Evolutionary conservation across 257 asterid species (phyloP).

Genomic region (Nicotiana otophora): DNA sequence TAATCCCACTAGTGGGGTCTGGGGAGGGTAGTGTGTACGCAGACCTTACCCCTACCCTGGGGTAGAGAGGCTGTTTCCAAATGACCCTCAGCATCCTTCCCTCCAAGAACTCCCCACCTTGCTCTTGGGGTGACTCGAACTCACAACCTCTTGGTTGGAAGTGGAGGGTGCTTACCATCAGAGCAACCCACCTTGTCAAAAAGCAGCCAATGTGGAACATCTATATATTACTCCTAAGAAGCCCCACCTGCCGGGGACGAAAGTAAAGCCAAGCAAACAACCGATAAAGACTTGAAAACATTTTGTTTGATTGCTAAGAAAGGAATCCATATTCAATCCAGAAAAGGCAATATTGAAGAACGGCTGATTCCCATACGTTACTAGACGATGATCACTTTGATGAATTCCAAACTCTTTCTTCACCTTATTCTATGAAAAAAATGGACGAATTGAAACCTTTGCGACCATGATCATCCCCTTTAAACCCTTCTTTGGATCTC

Average conservation of each 20-base stretch:
- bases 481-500: slow-evolving; percentile 46
- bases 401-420: background rate
- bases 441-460: slow-evolving; percentile 29
- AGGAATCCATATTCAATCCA: background rate
- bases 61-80: too few species aligned
- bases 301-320: slow-evolving; percentile 9
- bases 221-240: background rate
- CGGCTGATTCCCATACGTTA: background rate
- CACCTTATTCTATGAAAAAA: slow-evolving; percentile 16
- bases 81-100: too few species aligned
- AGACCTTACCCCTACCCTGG: too few species aligned
- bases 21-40: too few species aligned
- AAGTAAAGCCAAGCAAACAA: background rate
- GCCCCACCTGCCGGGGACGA: background rate
- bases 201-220: background rate
- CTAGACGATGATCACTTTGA: slow-evolving; percentile 16
- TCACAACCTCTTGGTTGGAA: too few species aligned
- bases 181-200: too few species aligned
- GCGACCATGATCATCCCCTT: slow-evolving; percentile 49
- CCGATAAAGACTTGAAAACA: background rate
- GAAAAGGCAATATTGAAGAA: background rate
- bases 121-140: too few species aligned
- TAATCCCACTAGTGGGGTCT: too few species aligned
- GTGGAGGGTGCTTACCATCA: too few species aligned
- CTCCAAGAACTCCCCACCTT: too few species aligned